Evolutionary conservation across 768 basidiomycete species (phyloP), one percentile per base, ranked within the genome.

Genomic region (Boletus tylopilopsis): DNA sequence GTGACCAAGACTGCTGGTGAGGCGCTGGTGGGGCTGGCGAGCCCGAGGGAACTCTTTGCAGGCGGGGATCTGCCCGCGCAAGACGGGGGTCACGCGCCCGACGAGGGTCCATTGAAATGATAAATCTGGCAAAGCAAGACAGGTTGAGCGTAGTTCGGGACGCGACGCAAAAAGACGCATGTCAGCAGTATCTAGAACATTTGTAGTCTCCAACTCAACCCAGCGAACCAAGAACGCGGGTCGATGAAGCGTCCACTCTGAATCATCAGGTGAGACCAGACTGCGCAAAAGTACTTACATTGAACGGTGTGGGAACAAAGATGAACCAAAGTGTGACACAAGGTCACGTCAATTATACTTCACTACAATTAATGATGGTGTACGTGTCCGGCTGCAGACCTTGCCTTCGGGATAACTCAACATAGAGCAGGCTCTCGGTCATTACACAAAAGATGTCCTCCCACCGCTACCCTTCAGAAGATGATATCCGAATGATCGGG

Each of bases 171-270:
- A 64, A 53, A 8, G n/a, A 12, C 24, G 2, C 73, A 71, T 32
- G 70, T 92, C 90, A 93, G 89, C 81, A 93, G 90, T 93, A 93
- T 92, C 90, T 83, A 76, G 88, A 90, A 89, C 87, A 78, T 81
- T 73, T 74, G 61, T 64, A 71, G 87, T 91, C 90, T 79, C 75
- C 88, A 78, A 64, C 54, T 78, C 78, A 72, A 87, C 84, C 86
- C 85, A 70, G 67, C 73, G 54, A 56, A 53, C 52, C 46, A 37
- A 46, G 15, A 60, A 66, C 57, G 68, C 70, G 76, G 86, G 80
- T 90, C 76, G 73, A 79, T 86, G 67, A 71, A 85, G 90, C 73
- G 83, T 89, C 90, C 90, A 92, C 90, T 92, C 90, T 87, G 84
- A 87, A 80, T 92, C 87, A 91, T 92, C 90, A 67, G 66, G 27